Conservation (phyloP, 495 filamentous ascomycete genomes). For the Neurospora pannonica region DNA sequence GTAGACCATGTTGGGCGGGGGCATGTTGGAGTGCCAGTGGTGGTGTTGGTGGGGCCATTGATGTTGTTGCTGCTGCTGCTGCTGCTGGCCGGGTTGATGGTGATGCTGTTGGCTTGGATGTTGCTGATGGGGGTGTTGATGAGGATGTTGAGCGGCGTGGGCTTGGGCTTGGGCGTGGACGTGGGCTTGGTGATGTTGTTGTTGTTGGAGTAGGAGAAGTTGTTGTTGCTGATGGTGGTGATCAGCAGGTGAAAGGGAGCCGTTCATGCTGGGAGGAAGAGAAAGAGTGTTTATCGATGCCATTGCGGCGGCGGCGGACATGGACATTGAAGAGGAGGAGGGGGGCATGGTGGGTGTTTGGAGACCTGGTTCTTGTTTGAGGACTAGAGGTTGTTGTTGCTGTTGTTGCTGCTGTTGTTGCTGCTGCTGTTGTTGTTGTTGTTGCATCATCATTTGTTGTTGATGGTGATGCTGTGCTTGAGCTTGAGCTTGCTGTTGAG, state of each 20-base stretch:
- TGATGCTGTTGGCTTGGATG: not conserved
- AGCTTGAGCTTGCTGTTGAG: not conserved
- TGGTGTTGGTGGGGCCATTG: not conserved
- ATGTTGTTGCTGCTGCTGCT: conserved; percentile 5
- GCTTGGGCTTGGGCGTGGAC: not conserved
- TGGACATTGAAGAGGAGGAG: not conserved
- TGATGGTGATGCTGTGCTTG: conserved; percentile 7
- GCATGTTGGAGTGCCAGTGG: not conserved
- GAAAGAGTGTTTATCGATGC: not conserved
- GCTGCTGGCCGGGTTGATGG: conserved; percentile 1
- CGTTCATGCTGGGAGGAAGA: not conserved
- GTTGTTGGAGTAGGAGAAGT: not conserved
- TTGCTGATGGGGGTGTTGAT: not conserved
- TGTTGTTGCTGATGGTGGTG: not conserved
- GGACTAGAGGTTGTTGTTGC: not conserved
- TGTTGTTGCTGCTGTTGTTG: not conserved
- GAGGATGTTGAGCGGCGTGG: not conserved
- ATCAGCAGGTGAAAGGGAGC: not conserved
- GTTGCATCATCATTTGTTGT: conserved; percentile 1
- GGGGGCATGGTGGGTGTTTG: not conserved
- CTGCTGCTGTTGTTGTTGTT: not conserved
- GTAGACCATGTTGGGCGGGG: conserved; percentile 30
- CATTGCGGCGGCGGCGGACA: not conserved
- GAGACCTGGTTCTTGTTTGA: conserved; percentile 2
- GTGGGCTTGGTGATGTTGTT: not conserved